Evolutionary conservation across 768 basidiomycete species (phyloP), one percentile per base, ranked within the genome.

Genomic region (Paxillus rubicundulus): DNA sequence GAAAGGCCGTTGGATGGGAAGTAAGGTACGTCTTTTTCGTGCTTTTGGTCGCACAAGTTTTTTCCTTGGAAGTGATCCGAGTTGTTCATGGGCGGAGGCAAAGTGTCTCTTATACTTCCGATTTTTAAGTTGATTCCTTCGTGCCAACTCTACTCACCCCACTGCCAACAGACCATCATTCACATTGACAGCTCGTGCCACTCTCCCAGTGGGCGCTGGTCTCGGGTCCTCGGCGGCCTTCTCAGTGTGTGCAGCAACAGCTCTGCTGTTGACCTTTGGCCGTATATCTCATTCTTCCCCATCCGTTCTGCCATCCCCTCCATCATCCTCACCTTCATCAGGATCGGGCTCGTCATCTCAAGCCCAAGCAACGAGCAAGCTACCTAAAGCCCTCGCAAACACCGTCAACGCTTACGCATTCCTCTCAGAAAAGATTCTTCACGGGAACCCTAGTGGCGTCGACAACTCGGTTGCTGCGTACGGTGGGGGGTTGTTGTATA

Each of bases 181-280:
- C 69, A 84, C 87, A 58, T 87, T 96, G 67, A 78, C 85, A 20
- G 82, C 86, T 36, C 91, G 96, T 42, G 86, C 92, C 32, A 90
- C 92, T 20, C 80, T 98, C 5, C 97, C 97, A 27, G 86, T 98
- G 52, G 89, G 92, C 8, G 97, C 97, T 14, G 97, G 97, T 42
- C 85, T 98, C 45, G 97, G 97, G 20, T 98, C 96, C 12, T 97
- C 94, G 18, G 97, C 97, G 7, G 92, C 97, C 20, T 98, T 87
- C 74, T 98, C 95, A 3, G 83, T 86, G 17, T 97, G 95, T 66
- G 74, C 87, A 41, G 85, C 93, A 9, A 85, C 90, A 1, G 76
- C 90, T 5, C 76, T 96, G 40, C 81, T 98, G 34, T 77, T 95
- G 44, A 77, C 88, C 13, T 83, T 90, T 66, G 74, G 77, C 43